Percentiles rank a stretch among this genome's conserved stretches.
These are phyloP conservation scores for Ramalina intermedia DNA, from an alignment of 495 filamentous ascomycete species.

Conservation along the genomic window DNA sequence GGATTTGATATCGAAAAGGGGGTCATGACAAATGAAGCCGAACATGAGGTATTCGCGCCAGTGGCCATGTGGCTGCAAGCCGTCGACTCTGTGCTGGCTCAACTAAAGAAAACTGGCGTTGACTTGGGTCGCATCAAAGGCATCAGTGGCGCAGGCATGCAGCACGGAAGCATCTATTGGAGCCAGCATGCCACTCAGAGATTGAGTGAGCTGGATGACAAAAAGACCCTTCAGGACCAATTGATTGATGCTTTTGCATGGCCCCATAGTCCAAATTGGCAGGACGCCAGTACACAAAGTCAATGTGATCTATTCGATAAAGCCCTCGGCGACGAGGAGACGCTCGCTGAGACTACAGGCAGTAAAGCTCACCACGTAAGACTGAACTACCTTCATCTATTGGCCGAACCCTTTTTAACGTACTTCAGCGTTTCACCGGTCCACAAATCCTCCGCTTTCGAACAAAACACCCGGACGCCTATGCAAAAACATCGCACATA, in stretches of 20 bases:
- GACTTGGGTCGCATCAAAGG: conserved; percentile 67
- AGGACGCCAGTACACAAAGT: conserved; percentile 82
- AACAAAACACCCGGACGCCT: conserved; percentile 62
- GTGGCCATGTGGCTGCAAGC: conserved; percentile 92
- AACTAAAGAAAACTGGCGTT: conserved; percentile 54
- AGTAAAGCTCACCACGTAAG: conserved; percentile 88
- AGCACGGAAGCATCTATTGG: conserved; percentile 96
- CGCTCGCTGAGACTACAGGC: conserved; percentile 65
- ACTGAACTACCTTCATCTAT: conserved; percentile 4
- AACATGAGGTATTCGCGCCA: conserved; percentile 81
- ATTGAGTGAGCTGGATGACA: conserved; percentile 44
- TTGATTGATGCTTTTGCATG: conserved; percentile 66
- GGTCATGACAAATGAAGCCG: conserved; percentile 62
- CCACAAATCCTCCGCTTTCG: conserved; percentile 87
- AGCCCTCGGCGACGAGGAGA: conserved; percentile 45
- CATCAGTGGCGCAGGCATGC: conserved; percentile 84
- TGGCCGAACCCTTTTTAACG: neutral
- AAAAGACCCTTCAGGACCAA: conserved; percentile 51
- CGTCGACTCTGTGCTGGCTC: conserved; percentile 64
- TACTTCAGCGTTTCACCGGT: conserved; percentile 77
- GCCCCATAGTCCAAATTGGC: conserved; percentile 89
- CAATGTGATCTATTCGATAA: conserved; percentile 83
- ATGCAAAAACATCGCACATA: conserved; percentile 66
- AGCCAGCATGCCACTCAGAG: conserved; percentile 50
- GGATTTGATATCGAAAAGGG: conserved; percentile 71